These are phyloP conservation scores for Amylostereum areolatum DNA, from an alignment of 1,284 basidiomycete genomes.

Conservation along the genomic window DNA sequence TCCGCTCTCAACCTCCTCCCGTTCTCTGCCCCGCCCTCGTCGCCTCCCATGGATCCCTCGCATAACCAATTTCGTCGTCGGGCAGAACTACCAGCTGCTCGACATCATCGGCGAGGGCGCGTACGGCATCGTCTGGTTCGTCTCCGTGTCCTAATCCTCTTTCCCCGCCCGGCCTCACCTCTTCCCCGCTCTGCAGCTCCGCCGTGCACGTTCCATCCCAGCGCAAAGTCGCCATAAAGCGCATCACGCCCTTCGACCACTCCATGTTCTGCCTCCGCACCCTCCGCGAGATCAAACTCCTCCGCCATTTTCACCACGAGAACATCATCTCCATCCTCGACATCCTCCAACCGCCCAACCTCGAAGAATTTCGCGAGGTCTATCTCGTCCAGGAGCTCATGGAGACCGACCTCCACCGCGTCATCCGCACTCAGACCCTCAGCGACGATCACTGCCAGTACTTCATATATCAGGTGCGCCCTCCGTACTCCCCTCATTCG, in stretches of 20 bases:
- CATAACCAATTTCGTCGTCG: slow-evolving; percentile 52
- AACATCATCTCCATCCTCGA: slow-evolving; percentile 86
- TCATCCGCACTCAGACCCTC: slow-evolving; percentile 80
- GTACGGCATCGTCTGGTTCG: slow-evolving; percentile 67
- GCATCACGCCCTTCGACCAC: slow-evolving; percentile 84
- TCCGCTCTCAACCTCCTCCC: too few species aligned
- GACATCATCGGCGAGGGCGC: slow-evolving; percentile 86
- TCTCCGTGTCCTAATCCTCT: slow-evolving; percentile 7
- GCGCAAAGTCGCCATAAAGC: slow-evolving; percentile 72
- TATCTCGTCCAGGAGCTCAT: slow-evolving; percentile 86
- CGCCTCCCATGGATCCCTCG: slow-evolving; percentile 36
- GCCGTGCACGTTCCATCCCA: slow-evolving; percentile 61
- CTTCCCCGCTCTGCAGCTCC: slow-evolving; percentile 36
- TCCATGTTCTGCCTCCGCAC: slow-evolving; percentile 85
- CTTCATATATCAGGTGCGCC: slow-evolving; percentile 82
- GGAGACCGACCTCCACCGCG: slow-evolving; percentile 88
- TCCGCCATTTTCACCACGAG: slow-evolving; percentile 72
- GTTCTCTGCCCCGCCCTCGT: too few species aligned
- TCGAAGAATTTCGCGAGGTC: slow-evolving; percentile 74
- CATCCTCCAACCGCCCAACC: slow-evolving; percentile 56
- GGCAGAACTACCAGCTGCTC: slow-evolving; percentile 60
- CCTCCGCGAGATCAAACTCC: slow-evolving; percentile 84
- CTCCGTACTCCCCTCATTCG: background rate
- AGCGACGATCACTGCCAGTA: slow-evolving; percentile 93
- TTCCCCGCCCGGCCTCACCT: background rate